Conservation (phyloP, 495 filamentous ascomycete species). For the Lasiosphaeria hispida region DNA sequence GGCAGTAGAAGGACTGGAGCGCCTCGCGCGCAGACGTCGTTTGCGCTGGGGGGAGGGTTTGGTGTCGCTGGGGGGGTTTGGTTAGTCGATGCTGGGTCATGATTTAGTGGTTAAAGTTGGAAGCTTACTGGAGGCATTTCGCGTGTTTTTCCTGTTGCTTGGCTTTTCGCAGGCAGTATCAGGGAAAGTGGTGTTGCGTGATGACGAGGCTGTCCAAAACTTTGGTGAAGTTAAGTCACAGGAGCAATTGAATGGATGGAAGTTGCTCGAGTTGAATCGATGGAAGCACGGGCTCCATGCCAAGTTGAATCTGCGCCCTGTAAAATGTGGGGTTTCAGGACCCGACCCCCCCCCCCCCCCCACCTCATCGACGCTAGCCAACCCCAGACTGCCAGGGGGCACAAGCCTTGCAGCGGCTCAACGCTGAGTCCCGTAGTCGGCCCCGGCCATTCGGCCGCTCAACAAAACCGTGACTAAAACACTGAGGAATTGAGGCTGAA, state of each 20-base stretch:
- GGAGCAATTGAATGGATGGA: background rate
- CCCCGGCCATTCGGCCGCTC: constrained; percentile 2
- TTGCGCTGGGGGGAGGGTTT: constrained; percentile 56
- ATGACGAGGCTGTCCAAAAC: background rate
- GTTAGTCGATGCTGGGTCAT: constrained; percentile 11
- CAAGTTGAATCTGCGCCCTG: background rate
- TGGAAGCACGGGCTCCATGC: background rate
- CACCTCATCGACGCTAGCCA: background rate
- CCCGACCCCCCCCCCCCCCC: background rate
- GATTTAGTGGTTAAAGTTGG: constrained; percentile 1
- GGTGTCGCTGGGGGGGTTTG: constrained; percentile 36
- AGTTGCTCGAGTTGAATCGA: background rate
- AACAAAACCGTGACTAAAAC: constrained; percentile 6
- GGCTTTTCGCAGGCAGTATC: background rate
- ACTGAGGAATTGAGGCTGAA: background rate
- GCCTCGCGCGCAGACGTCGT: constrained; percentile 87
- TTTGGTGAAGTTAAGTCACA: too few species aligned
- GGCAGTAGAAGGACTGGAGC: constrained; percentile 83
- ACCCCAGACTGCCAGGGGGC: background rate
- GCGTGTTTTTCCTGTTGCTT: background rate
- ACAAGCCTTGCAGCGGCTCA: constrained; percentile 4
- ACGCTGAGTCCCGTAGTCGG: background rate
- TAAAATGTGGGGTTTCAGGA: background rate
- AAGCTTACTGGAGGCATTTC: constrained; percentile 48
- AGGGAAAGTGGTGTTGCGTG: background rate